These are phyloP conservation scores for Tuctoria greenei DNA, from an alignment of 176 grass and related monocot species.

Conservation along the genomic window DNA sequence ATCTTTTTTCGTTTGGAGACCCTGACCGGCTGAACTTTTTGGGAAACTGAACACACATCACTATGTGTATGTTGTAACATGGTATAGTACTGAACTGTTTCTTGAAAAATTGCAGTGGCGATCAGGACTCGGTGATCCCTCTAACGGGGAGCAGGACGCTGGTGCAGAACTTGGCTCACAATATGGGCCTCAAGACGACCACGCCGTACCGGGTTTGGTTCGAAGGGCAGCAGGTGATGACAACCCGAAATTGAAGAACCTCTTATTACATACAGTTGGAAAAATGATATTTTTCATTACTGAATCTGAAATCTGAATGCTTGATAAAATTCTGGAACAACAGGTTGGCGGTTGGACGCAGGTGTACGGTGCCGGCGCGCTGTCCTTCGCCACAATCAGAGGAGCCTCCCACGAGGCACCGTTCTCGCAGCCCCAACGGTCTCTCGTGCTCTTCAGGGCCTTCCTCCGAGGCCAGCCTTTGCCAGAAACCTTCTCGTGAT, in stretches of 20 bases:
- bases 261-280: not conserved
- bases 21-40: conserved; percentile 26
- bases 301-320: not conserved
- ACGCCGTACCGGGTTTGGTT: conserved; percentile 92
- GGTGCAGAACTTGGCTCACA: conserved; percentile 66
- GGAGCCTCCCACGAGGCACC: conserved; percentile 96
- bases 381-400: conserved; percentile 91
- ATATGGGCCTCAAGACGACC: conserved; percentile 65
- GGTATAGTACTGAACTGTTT: conserved; percentile 4
- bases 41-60: not conserved
- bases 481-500: conserved; percentile 80
- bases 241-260: not conserved
- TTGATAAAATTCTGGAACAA: not conserved
- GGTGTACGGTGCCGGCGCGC: conserved; percentile 59
- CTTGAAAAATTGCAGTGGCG: conserved; percentile 55
- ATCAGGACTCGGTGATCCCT: conserved; percentile 97
- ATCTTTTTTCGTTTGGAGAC: not conserved
- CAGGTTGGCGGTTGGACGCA: conserved; percentile 99
- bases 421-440: conserved; percentile 90
- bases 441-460: conserved; percentile 88
- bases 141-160: conserved; percentile 85
- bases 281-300: conserved; percentile 1
- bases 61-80: conserved; percentile 2
- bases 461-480: conserved; percentile 80
- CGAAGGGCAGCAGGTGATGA: conserved; percentile 74